Evolutionary conservation across 1,139 yeast genomes (phyloP).

Genomic region (Yamadazyma pseudoaaseri): DNA sequence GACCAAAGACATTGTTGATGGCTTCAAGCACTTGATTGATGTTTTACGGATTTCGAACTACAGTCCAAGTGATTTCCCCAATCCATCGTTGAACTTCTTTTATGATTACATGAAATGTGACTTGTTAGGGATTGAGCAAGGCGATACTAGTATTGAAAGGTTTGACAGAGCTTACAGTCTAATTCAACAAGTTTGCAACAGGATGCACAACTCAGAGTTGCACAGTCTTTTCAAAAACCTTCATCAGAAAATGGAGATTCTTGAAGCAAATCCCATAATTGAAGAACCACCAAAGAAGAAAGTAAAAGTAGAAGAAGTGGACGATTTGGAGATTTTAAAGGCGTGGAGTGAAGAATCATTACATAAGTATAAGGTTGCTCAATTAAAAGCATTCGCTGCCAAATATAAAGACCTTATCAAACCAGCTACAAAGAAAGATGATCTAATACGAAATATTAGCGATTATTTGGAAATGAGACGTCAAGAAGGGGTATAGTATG

Average conservation of each 20-base stretch:
- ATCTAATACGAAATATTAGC: conserved; percentile 39
- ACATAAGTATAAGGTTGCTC: conserved; percentile 36
- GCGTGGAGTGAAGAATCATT: conserved; percentile 41
- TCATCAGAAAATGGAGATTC: conserved; percentile 10
- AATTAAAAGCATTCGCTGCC: conserved; percentile 36
- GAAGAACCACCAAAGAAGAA: conserved; percentile 19
- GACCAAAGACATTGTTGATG: conserved; percentile 15
- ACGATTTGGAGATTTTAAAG: conserved; percentile 32
- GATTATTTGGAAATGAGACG: conserved; percentile 16
- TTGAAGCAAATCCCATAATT: background rate
- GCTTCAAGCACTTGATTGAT: conserved; percentile 17
- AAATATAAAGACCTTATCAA: conserved; percentile 33
- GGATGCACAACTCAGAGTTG: conserved; percentile 9
- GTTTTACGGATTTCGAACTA: conserved; percentile 30
- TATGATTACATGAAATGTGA: conserved; percentile 65
- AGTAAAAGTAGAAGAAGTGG: conserved; percentile 19
- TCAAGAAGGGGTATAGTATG: background rate
- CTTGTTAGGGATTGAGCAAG: conserved; percentile 50
- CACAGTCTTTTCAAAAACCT: conserved; percentile 15
- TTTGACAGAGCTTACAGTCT: conserved; percentile 3
- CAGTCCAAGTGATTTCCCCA: conserved; percentile 57
- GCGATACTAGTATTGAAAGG: conserved; percentile 9
- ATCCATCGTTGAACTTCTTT: conserved; percentile 69
- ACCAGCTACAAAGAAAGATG: conserved; percentile 39
- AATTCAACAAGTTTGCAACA: conserved; percentile 4